These are phyloP conservation scores for Naganishia antarctica DNA, from an alignment of 768 basidiomycete genomes.

Conservation along the genomic window DNA sequence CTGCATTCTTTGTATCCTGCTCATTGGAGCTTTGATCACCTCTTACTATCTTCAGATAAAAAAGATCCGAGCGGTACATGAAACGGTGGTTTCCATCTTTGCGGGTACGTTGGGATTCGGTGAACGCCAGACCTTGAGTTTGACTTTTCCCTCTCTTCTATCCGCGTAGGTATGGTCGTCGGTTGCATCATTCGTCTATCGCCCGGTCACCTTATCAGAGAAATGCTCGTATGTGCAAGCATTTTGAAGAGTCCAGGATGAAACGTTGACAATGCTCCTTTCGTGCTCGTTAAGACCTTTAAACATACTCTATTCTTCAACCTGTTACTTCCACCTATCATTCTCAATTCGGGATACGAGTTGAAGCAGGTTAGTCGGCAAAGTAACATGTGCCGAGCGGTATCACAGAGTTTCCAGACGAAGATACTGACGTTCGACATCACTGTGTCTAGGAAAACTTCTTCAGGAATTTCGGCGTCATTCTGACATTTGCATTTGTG, in stretches of 20 bases:
- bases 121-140: too few species aligned
- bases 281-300: constrained; percentile 63
- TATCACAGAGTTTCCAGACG: too few species aligned
- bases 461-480: constrained; percentile 96
- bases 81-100: constrained; percentile 90
- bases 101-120: constrained; percentile 54
- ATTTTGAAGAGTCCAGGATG: background rate
- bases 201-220: constrained; percentile 88
- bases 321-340: constrained; percentile 93
- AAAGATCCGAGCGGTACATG: constrained; percentile 88
- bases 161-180: constrained; percentile 69
- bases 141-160: too few species aligned
- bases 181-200: constrained; percentile 83
- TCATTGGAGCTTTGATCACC: constrained; percentile 89
- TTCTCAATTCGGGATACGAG: constrained; percentile 95
- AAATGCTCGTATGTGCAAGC: constrained; percentile 84
- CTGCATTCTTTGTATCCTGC: constrained; percentile 59
- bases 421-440: too few species aligned
- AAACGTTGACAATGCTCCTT: background rate
- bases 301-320: constrained; percentile 98
- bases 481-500: constrained; percentile 74
- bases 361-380: constrained; percentile 71
- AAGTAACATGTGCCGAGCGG: background rate
- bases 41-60: constrained; percentile 98
- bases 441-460: constrained; percentile 91